Base-by-base conservation (phyloP, 2,329 filamentous ascomycete species). In the Amauroascus niger region DNA sequence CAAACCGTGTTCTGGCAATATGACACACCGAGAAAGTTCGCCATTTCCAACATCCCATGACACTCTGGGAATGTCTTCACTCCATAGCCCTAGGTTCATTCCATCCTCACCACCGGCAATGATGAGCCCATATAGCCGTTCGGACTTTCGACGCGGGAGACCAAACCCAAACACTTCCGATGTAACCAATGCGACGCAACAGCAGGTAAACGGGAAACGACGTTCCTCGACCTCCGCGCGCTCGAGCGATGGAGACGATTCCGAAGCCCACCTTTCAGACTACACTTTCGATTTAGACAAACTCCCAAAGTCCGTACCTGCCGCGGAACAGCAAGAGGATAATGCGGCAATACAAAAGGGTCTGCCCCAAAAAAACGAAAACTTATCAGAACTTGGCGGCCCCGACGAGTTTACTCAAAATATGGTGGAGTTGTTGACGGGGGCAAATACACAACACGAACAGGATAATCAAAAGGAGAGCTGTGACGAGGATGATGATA, bases 381-480 rank as follows among this genome's bases (percentile, higher is more conserved):
- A 64, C 26, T 54, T 69, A 33, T 70, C 67, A 0, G 70, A 71
- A 18, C 64, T 68, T 22, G 69, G 67, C 6, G 70, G 70, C 0
- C 70, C 70, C 2, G 66, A 70, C 16, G 70, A 73, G 55, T 72
- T 73, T 44, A 73, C 70, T 0, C 61, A 66, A 30, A 71, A 73
- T 39, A 61, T 73, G 59, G 69, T 71, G 54, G 64, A 66, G 37
- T 70, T 71, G 54, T 57, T 73, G 22, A 62, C 67, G 57, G 66
- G 63, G n/a, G 13, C 4, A 39, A n/a, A 50, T 37, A 13, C 33
- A 3, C 49, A 57, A 32, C 44, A 40, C 18, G 32, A 46, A 47
- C 22, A 37, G n/a, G 49, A 48, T 26, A 49, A 43, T 13, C 49
- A 54, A 2, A 44, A 57, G 26, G 55, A 55, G 16, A 53, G 53